phyloP scores from a whole-genome alignment of 495 filamentous ascomycete genomes.

The Lasiosphaeria hispida region DNA sequence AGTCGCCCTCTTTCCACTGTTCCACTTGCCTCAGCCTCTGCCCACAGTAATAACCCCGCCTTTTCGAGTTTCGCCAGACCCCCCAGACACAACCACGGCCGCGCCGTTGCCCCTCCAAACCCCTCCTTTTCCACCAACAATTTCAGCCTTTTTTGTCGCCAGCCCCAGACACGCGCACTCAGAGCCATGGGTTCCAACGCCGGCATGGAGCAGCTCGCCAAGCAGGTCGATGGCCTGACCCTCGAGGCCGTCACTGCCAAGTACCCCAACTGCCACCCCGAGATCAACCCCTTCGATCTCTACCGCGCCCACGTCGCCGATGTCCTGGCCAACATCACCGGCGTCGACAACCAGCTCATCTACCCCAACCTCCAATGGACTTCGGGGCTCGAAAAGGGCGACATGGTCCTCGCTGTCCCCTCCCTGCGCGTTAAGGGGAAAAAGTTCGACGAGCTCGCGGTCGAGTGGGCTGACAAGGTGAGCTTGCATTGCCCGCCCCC shows the following conservation, averaged over 20 bases:
- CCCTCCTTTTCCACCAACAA: background rate
- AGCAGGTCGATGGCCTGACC: conserved; percentile 38
- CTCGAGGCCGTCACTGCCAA: conserved; percentile 39
- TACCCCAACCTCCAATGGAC: conserved; percentile 81
- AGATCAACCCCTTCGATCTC: conserved; percentile 80
- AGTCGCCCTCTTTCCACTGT: conserved; percentile 17
- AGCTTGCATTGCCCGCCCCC: conserved; percentile 10
- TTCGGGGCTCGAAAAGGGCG: conserved; percentile 80
- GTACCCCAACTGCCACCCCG: conserved; percentile 60
- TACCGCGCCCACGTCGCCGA: conserved; percentile 82
- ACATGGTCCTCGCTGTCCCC: conserved; percentile 76
- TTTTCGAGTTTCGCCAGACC: conserved; percentile 7
- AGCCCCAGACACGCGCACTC: conserved; percentile 22
- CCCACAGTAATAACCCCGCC: conserved; percentile 11
- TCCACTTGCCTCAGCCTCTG: conserved; percentile 1
- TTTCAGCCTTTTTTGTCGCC: conserved; percentile 3
- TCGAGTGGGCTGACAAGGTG: conserved; percentile 69
- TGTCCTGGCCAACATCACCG: conserved; percentile 67
- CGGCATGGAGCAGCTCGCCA: conserved; percentile 36
- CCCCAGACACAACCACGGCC: conserved; percentile 16
- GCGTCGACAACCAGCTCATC: conserved; percentile 71
- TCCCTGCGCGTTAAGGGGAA: conserved; percentile 77
- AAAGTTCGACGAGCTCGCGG: conserved; percentile 70
- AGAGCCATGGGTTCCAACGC: conserved; percentile 24
- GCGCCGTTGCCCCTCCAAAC: conserved; percentile 7